phyloP scores from a whole-genome alignment of 331 rosid genomes.

The Rosa hybrid region DNA sequence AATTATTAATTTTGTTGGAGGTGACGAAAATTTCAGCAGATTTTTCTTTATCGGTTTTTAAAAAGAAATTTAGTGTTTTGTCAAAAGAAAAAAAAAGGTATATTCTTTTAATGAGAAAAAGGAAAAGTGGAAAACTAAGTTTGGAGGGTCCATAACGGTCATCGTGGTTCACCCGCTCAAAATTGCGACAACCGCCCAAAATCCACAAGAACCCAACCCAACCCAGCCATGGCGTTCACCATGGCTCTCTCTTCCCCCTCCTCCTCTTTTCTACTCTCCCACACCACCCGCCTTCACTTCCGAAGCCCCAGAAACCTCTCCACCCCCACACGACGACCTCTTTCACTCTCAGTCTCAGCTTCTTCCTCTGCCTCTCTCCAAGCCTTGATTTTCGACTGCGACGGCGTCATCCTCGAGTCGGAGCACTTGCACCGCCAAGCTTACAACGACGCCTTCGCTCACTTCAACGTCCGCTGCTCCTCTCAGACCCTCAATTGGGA shows the following conservation, averaged over 20 bases:
- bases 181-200: slow-evolving; percentile 15
- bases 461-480: slow-evolving; percentile 67
- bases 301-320: slow-evolving; percentile 28
- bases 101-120: neutral
- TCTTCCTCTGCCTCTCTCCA: slow-evolving; percentile 45
- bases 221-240: slow-evolving; percentile 30
- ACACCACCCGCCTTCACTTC: slow-evolving; percentile 22
- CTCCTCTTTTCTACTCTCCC: slow-evolving; percentile 32
- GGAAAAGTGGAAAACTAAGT: neutral
- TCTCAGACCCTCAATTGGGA: slow-evolving; percentile 69
- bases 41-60: too few species aligned
- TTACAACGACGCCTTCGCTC: slow-evolving; percentile 79
- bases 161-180: slow-evolving; percentile 35
- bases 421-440: slow-evolving; percentile 97
- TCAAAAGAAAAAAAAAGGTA: too few species aligned
- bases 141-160: slow-evolving; percentile 43
- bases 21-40: too few species aligned
- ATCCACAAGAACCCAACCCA: slow-evolving; percentile 34
- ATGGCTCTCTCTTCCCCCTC: slow-evolving; percentile 33
- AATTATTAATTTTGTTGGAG: too few species aligned
- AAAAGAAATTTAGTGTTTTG: too few species aligned
- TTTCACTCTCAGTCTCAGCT: slow-evolving; percentile 55
- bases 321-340: slow-evolving; percentile 36
- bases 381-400: slow-evolving; percentile 90
- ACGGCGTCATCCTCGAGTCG: slow-evolving; percentile 88